Conservation (phyloP, 2,329 filamentous ascomycete genomes). For the Epichloe sibirici region DNA sequence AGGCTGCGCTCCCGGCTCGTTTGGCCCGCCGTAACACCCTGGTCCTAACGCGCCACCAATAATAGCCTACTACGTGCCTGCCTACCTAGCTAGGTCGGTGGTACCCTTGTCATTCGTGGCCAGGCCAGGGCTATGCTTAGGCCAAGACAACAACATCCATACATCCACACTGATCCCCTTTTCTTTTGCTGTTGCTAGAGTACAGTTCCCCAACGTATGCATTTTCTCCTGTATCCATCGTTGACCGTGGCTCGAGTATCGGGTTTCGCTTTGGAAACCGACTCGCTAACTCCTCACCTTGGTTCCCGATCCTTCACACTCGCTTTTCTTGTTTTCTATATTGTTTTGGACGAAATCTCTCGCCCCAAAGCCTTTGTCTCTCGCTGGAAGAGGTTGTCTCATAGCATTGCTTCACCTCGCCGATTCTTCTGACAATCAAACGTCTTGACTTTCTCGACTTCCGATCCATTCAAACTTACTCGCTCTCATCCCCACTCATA, state of each 20-base stretch:
- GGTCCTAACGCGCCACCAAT: no score
- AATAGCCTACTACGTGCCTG: no score
- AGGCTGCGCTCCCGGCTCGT: not conserved
- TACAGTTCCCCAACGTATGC: not conserved
- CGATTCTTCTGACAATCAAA: not conserved
- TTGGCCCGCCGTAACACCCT: not conserved
- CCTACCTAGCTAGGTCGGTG: no score
- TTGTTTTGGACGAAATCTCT: not conserved
- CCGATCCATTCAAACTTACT: not conserved
- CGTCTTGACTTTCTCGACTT: not conserved
- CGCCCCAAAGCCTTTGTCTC: not conserved
- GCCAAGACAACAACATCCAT: no score
- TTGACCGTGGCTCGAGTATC: constrained; percentile 1
- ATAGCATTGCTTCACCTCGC: not conserved
- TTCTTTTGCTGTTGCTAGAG: constrained; percentile 2
- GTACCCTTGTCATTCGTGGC: no score
- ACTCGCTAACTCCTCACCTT: not conserved
- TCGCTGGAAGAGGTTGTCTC: not conserved
- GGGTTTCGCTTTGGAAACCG: not conserved
- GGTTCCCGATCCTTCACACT: constrained; percentile 1
- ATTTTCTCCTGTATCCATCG: not conserved
- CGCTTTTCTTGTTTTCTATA: not conserved
- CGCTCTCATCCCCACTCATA: not conserved
- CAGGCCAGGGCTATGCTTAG: no score
- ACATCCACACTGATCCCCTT: constrained; percentile 1